These are phyloP conservation scores for Nematodospora anomalae DNA, from an alignment of 1,139 yeast species.

Conservation along the genomic window DNA sequence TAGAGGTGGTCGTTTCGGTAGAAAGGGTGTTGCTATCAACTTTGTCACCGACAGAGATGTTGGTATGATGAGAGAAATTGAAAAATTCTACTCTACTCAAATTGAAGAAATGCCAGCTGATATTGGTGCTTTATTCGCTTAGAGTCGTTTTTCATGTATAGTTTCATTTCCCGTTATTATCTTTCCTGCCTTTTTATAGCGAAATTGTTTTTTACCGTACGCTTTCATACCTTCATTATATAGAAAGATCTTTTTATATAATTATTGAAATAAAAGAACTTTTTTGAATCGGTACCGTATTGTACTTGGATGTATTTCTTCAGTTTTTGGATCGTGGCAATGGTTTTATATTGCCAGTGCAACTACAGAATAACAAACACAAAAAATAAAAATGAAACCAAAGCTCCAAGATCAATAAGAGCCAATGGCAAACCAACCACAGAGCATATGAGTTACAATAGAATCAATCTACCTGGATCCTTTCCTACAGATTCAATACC, in stretches of 20 bases:
- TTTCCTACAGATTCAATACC: conserved; percentile 15
- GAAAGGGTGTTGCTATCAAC: conserved; percentile 99
- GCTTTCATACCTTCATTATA: too few relatives aligned
- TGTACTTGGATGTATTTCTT: neutral
- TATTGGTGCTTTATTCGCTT: conserved; percentile 77
- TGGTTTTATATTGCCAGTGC: too few relatives aligned
- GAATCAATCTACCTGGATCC: conserved; percentile 19
- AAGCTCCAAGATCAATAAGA: too few relatives aligned
- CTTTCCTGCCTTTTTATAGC: conserved; percentile 1
- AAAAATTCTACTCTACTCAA: conserved; percentile 97
- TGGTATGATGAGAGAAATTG: conserved; percentile 94
- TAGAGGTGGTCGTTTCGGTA: conserved; percentile 99
- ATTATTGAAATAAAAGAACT: neutral
- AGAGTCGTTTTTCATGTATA: conserved; percentile 18
- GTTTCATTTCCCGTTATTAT: conserved; percentile 5
- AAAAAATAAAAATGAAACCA: too few relatives aligned
- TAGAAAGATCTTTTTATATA: too few relatives aligned
- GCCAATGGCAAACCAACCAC: conserved; percentile 1
- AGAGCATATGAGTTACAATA: conserved; percentile 1
- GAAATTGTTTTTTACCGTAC: neutral
- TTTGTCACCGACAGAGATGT: conserved; percentile 91
- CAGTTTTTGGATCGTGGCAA: neutral
- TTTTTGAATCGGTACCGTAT: too few relatives aligned
- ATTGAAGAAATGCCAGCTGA: conserved; percentile 98
- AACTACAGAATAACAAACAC: too few relatives aligned